Conservation (phyloP, 2,329 filamentous ascomycete genomes). For the Fusarium acutatum region DNA sequence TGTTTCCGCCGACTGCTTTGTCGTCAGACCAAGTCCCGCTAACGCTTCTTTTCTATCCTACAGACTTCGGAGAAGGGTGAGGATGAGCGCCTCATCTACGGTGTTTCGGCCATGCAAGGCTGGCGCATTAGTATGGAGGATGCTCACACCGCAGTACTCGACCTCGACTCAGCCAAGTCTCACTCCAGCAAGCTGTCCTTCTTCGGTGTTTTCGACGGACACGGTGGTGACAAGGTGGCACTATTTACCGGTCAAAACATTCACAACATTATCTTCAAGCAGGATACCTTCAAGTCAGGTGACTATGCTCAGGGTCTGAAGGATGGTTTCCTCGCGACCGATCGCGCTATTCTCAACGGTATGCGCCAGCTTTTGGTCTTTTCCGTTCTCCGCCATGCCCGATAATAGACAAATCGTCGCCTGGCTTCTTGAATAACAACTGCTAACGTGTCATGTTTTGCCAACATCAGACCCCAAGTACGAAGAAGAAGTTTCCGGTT, state of each 20-base stretch:
- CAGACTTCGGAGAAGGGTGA: constrained; percentile 89
- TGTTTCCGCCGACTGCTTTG: constrained; percentile 15
- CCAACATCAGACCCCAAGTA: constrained; percentile 82
- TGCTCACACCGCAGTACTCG: constrained; percentile 87
- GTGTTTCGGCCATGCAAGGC: constrained; percentile 98
- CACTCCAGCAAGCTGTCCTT: constrained; percentile 83
- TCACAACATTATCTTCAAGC: constrained; percentile 92
- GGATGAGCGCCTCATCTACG: constrained; percentile 92
- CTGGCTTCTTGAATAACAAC: background rate
- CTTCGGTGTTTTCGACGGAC: constrained; percentile 98
- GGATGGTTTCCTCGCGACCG: constrained; percentile 95
- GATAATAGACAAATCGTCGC: background rate
- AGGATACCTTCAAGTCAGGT: constrained; percentile 89
- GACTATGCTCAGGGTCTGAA: constrained; percentile 96
- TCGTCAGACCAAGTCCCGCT: constrained; percentile 36
- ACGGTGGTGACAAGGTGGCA: constrained; percentile 96
- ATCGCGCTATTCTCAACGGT: constrained; percentile 96
- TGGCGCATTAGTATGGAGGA: constrained; percentile 99
- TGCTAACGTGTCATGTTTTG: constrained; percentile 26
- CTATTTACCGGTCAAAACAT: constrained; percentile 92
- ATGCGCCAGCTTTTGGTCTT: constrained; percentile 44
- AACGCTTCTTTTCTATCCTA: constrained; percentile 34
- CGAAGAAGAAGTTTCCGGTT: constrained; percentile 97
- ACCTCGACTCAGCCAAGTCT: constrained; percentile 73
- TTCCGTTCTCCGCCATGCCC: constrained; percentile 12